Conservation (phyloP, 2,329 filamentous ascomycete genomes). For the Lasiodiplodia sp. region DNA sequence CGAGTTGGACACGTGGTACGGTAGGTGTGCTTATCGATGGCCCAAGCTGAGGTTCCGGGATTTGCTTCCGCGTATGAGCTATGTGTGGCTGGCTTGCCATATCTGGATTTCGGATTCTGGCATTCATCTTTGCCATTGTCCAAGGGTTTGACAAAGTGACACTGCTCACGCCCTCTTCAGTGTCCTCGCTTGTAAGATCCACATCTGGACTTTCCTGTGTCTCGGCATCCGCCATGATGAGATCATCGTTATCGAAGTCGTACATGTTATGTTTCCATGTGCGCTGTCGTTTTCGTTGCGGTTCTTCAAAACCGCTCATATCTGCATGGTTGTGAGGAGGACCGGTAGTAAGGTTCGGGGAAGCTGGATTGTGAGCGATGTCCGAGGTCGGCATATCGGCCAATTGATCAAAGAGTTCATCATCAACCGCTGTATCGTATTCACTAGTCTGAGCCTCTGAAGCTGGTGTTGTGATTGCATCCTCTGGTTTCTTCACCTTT, state of each 20-base stretch:
- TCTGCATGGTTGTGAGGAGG: neutral
- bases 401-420: constrained; percentile 1
- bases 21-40: constrained; percentile 31
- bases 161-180: constrained; percentile 38
- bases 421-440: neutral
- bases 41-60: neutral
- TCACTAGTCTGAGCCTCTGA: neutral
- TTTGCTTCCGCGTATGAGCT: constrained; percentile 36
- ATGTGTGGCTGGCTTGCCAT: neutral
- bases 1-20: neutral
- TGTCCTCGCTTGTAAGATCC: constrained; percentile 37
- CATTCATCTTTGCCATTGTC: constrained; percentile 58
- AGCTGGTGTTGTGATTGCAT: constrained; percentile 30
- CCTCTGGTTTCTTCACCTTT: neutral
- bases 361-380: neutral
- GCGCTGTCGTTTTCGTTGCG: constrained; percentile 25
- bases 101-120: neutral
- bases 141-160: constrained; percentile 54
- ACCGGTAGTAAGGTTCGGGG: neutral
- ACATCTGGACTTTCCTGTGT: constrained; percentile 23
- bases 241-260: constrained; percentile 46
- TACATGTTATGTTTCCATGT: constrained; percentile 50
- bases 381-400: neutral
- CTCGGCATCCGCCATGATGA: constrained; percentile 20
- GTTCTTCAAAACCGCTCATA: neutral